A percentile compares a stretch with the other conserved stretches of the same genome.
Conservation (phyloP, 192 early-diverging fungal species). For the Rhizoclosmatium sp. region DNA sequence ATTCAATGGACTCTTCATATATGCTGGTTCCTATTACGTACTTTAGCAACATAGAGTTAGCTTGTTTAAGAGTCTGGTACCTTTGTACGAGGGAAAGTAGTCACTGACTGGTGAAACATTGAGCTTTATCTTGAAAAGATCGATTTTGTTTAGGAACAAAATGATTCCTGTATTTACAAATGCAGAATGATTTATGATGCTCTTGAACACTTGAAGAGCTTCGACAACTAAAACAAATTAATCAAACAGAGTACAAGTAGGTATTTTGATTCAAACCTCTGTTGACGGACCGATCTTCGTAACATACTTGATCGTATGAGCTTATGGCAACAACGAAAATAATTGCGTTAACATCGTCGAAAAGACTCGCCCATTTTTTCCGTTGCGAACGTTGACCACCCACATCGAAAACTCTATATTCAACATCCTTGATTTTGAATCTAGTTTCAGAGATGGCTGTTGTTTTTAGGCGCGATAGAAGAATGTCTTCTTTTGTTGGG, state of each 20-base stretch:
- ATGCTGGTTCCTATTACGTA: conserved; percentile 60
- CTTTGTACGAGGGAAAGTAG: neutral
- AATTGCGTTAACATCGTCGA: conserved; percentile 67
- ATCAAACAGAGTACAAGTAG: neutral
- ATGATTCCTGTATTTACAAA: conserved; percentile 59
- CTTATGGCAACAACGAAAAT: conserved; percentile 69
- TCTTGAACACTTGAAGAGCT: conserved; percentile 40
- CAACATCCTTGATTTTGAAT: conserved; percentile 59
- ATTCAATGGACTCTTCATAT: conserved; percentile 49
- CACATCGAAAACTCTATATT: conserved; percentile 65
- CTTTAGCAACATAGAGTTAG: conserved; percentile 84
- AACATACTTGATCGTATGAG: conserved; percentile 62
- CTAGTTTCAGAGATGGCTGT: conserved; percentile 68
- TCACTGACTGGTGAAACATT: conserved; percentile 29
- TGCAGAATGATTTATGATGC: conserved; percentile 45
- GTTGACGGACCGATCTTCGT: conserved; percentile 61
- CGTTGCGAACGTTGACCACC: conserved; percentile 68
- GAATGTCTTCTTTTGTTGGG: conserved; percentile 73
- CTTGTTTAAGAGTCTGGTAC: conserved; percentile 37
- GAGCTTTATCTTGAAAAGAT: conserved; percentile 64
- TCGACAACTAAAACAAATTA: conserved; percentile 74
- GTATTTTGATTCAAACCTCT: conserved; percentile 55
- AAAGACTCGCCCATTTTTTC: conserved; percentile 70
- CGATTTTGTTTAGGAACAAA: conserved; percentile 71
- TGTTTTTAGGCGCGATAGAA: conserved; percentile 70